Conservation (phyloP, 495 filamentous ascomycete genomes). For the Talaromyces stipitatus region DNA sequence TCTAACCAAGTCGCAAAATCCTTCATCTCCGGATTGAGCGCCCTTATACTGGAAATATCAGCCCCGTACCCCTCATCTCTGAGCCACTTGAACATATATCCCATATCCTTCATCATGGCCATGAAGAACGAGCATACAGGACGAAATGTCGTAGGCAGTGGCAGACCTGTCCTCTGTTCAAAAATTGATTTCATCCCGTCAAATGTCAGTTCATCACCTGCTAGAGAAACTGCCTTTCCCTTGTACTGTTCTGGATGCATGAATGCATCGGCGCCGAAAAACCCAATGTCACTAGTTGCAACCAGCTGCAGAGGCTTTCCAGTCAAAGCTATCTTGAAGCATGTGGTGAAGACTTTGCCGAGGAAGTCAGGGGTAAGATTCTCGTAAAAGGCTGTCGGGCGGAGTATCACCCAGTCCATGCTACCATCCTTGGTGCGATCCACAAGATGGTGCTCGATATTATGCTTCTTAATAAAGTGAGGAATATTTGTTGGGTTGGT, state of each 20-base stretch:
- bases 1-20: conserved; percentile 54
- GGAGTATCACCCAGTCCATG: conserved; percentile 55
- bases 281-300: conserved; percentile 52
- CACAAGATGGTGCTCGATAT: conserved; percentile 55
- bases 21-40: conserved; percentile 44
- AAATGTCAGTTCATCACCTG: conserved; percentile 52
- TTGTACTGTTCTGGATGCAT: conserved; percentile 37
- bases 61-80: conserved; percentile 51
- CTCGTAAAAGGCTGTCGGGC: conserved; percentile 64
- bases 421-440: conserved; percentile 21
- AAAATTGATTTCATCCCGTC: conserved; percentile 39
- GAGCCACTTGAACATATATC: conserved; percentile 59
- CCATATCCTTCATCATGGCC: conserved; percentile 45
- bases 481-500: conserved; percentile 50
- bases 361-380: conserved; percentile 50
- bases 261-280: conserved; percentile 56
- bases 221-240: conserved; percentile 41
- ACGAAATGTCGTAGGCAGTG: conserved; percentile 42
- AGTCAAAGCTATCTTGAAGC: conserved; percentile 37
- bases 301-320: conserved; percentile 52
- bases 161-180: conserved; percentile 35
- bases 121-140: conserved; percentile 30
- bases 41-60: conserved; percentile 46
- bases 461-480: conserved; percentile 58
- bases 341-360: conserved; percentile 52